These are phyloP conservation scores for Botrytis porri DNA, from an alignment of 2,329 filamentous ascomycete species.

Conservation along the genomic window DNA sequence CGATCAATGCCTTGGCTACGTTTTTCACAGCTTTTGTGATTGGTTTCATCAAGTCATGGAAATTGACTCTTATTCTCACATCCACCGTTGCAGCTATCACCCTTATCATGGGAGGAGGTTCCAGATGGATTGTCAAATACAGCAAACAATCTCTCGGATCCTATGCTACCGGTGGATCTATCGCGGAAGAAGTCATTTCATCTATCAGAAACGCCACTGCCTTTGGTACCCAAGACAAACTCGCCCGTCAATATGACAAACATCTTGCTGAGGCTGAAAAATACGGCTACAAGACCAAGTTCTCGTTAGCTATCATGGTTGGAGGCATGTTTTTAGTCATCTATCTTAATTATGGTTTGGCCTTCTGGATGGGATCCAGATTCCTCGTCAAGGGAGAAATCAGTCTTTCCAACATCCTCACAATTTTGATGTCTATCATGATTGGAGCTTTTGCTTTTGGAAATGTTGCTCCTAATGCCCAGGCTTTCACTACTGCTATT, in stretches of 20 bases:
- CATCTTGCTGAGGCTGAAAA: constrained; percentile 71
- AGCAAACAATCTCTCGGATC: constrained; percentile 74
- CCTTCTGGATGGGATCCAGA: constrained; percentile 82
- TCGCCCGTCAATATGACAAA: constrained; percentile 80
- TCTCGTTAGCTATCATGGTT: constrained; percentile 72
- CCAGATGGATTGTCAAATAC: constrained; percentile 73
- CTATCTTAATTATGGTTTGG: constrained; percentile 82
- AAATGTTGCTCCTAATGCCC: constrained; percentile 79
- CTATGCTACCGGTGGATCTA: constrained; percentile 79
- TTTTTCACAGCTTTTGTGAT: constrained; percentile 90
- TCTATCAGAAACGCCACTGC: constrained; percentile 90
- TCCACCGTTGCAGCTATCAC: constrained; percentile 79
- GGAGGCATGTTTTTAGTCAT: constrained; percentile 79
- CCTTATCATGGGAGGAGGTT: constrained; percentile 71
- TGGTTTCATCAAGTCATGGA: constrained; percentile 89
- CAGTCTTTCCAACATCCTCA: constrained; percentile 69
- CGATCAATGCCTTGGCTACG: constrained; percentile 71
- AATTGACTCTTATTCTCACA: constrained; percentile 81
- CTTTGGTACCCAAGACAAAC: constrained; percentile 88
- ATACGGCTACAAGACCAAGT: constrained; percentile 74
- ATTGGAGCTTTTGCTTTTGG: constrained; percentile 90
- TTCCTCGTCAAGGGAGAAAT: constrained; percentile 68
- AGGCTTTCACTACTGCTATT: constrained; percentile 80
- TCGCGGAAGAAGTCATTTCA: constrained; percentile 92
- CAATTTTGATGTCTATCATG: constrained; percentile 85